These are phyloP conservation scores for Castanospermum australe DNA, from an alignment of 306 rosid genomes.

Conservation along the genomic window DNA sequence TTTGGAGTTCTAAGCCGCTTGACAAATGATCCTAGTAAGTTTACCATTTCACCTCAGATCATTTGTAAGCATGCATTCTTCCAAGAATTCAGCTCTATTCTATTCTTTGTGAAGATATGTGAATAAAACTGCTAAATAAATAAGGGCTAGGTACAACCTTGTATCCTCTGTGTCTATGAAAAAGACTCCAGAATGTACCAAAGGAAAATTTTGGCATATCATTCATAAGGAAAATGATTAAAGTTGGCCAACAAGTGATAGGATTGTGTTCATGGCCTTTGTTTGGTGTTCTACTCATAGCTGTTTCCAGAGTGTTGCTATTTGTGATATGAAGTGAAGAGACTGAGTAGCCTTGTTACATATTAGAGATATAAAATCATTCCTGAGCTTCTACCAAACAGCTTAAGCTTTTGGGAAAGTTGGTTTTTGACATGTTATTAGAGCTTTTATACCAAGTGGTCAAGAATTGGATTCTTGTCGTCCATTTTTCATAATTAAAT, in stretches of 20 bases:
- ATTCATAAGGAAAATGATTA: background rate
- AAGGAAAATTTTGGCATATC: background rate
- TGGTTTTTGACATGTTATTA: too few relatives aligned
- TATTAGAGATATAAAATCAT: too few relatives aligned
- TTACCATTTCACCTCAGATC: slow-evolving; percentile 25
- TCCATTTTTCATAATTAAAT: too few relatives aligned
- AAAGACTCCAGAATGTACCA: background rate
- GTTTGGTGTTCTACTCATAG: background rate
- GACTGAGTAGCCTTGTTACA: too few relatives aligned
- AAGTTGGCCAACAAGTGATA: background rate
- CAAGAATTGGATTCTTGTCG: too few relatives aligned
- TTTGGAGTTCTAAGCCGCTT: slow-evolving; percentile 94
- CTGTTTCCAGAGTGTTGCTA: too few relatives aligned
- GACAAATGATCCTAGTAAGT: slow-evolving; percentile 88
- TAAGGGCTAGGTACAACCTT: too few relatives aligned
- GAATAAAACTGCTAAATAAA: background rate
- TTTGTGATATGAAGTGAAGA: too few relatives aligned
- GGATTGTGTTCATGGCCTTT: background rate
- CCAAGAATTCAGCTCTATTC: background rate
- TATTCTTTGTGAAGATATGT: slow-evolving; percentile 2
- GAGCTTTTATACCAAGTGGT: too few relatives aligned
- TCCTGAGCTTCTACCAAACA: too few relatives aligned
- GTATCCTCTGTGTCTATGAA: too few relatives aligned
- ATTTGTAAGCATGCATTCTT: slow-evolving; percentile 7
- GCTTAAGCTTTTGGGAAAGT: too few relatives aligned